Evolutionary conservation across 1,284 basidiomycete genomes (phyloP).

Genomic region (Inonotus obliquus): DNA sequence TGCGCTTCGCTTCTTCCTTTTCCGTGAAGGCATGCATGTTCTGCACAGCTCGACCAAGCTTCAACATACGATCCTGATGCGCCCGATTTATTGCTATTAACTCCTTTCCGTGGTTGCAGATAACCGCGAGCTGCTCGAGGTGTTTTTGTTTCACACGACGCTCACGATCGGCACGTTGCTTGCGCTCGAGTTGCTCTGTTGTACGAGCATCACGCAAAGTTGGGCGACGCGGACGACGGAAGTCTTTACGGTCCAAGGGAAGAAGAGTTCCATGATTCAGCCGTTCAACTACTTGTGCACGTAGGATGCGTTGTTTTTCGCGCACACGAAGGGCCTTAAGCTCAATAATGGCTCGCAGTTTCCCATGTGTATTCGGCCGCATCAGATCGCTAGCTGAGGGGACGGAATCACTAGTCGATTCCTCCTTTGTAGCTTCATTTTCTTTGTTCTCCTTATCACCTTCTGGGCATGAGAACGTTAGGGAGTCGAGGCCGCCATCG

Average conservation of each 20-base stretch:
- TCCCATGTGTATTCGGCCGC: conserved; percentile 63
- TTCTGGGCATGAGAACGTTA: conserved; percentile 33
- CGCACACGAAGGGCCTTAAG: conserved; percentile 89
- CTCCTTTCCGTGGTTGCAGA: conserved; percentile 83
- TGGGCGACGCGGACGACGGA: conserved; percentile 85
- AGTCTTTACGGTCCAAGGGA: conserved; percentile 87
- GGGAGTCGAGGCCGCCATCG: conserved; percentile 63
- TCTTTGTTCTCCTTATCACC: conserved; percentile 44
- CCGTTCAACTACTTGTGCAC: conserved; percentile 84
- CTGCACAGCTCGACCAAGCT: conserved; percentile 83
- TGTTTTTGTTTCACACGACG: conserved; percentile 95
- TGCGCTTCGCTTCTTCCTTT: conserved; percentile 98
- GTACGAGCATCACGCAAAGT: conserved; percentile 85
- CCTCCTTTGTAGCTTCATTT: conserved; percentile 23
- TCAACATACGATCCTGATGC: conserved; percentile 74
- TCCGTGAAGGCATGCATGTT: conserved; percentile 88
- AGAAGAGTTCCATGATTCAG: conserved; percentile 89
- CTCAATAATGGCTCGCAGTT: conserved; percentile 90
- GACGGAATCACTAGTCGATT: conserved; percentile 14
- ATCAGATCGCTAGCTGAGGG: conserved; percentile 26
- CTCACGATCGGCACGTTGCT: conserved; percentile 91
- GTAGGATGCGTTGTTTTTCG: conserved; percentile 84
- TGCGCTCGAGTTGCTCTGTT: conserved; percentile 88
- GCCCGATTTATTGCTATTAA: conserved; percentile 59
- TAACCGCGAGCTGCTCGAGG: conserved; percentile 87